phyloP scores from a whole-genome alignment of 306 rosid species.

The cucumber (Cucumis sativus) region Cucumber_9930_V3 NC_026655.2:25200001-25200500 shows the following conservation, averaged over 20 bases:
- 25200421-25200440: slow-evolving; percentile 34
- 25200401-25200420: slow-evolving; percentile 23
- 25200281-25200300: slow-evolving; percentile 50
- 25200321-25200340: slow-evolving; percentile 28
- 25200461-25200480: slow-evolving; percentile 35
- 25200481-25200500: slow-evolving; percentile 35
- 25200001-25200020: too few species aligned
- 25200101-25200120: too few species aligned
- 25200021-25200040: too few species aligned
- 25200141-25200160: slow-evolving; percentile 6
- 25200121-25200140: not conserved
- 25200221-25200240: slow-evolving; percentile 28
- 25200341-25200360: not conserved
- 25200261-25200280: slow-evolving; percentile 37
- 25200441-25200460: slow-evolving; percentile 38
- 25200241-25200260: slow-evolving; percentile 25
- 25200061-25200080: too few species aligned
- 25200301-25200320: slow-evolving; percentile 31
- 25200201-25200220: slow-evolving; percentile 36
- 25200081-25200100: too few species aligned
- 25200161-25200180: slow-evolving; percentile 13
- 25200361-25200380: slow-evolving; percentile 46
- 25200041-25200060: too few species aligned
- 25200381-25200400: slow-evolving; percentile 51
- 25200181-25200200: slow-evolving; percentile 25